These are phyloP conservation scores for Nicotiana attenuata DNA, from an alignment of 257 asterid genomes.

Conservation along the genomic window DNA sequence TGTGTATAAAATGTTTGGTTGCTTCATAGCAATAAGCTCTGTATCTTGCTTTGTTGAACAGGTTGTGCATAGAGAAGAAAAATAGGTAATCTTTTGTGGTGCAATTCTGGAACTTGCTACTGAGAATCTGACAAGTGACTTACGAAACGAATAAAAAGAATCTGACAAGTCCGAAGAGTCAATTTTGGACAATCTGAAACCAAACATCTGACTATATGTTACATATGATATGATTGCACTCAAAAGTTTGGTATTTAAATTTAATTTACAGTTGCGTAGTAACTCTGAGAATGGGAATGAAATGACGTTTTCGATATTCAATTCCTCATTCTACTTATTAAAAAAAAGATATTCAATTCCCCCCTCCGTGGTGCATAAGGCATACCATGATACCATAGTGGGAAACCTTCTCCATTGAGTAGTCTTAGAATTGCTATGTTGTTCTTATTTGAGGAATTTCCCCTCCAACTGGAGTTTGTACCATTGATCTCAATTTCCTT, in stretches of 20 bases:
- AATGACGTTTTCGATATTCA: background rate
- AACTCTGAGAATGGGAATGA: background rate
- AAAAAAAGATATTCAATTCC: background rate
- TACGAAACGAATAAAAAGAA: too few species aligned
- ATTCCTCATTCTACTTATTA: background rate
- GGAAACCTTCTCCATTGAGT: background rate
- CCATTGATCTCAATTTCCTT: background rate
- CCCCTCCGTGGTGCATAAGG: background rate
- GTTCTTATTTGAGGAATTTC: background rate
- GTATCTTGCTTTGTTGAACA: background rate
- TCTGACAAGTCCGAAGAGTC: background rate
- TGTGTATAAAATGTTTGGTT: background rate
- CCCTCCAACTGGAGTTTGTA: background rate
- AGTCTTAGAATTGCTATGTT: background rate
- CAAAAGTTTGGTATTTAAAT: background rate
- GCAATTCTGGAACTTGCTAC: background rate
- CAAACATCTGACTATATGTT: background rate
- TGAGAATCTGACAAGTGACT: too few species aligned
- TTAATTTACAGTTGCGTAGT: background rate
- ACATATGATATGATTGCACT: background rate
- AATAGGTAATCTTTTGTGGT: background rate
- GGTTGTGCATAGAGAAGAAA: background rate
- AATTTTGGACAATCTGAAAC: background rate
- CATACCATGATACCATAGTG: background rate
- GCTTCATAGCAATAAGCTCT: background rate